Evolutionary conservation across 2,329 filamentous ascomycete species (phyloP).

Genomic region (Aspergillus ochraceoroseus): DNA sequence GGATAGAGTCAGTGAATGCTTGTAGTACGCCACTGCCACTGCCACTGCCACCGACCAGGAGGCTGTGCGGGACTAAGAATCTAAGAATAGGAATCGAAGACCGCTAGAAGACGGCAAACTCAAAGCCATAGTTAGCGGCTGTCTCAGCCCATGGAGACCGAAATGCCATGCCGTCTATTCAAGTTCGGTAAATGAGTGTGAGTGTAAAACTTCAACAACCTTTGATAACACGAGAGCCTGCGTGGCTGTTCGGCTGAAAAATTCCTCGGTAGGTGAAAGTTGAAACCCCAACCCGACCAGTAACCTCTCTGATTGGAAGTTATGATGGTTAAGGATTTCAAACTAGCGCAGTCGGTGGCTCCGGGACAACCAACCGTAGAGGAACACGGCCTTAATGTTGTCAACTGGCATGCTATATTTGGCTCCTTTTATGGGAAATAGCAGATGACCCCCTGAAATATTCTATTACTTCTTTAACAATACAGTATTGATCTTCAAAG

Average conservation of each 20-base stretch:
- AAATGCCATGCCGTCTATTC: too few species aligned
- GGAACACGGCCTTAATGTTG: conserved; percentile 22
- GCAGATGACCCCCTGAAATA: conserved; percentile 20
- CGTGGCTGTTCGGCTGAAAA: conserved; percentile 8
- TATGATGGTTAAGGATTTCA: conserved; percentile 15
- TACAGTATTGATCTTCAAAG: too few species aligned
- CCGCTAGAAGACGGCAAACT: conserved; percentile 9
- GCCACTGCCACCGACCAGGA: neutral
- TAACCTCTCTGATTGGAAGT: conserved; percentile 4
- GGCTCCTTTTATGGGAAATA: conserved; percentile 12
- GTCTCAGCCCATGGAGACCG: conserved; percentile 5
- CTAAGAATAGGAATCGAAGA: conserved; percentile 18
- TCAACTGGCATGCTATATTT: too few species aligned
- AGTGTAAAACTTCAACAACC: too few species aligned
- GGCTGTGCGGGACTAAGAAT: neutral
- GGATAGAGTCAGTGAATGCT: conserved; percentile 2
- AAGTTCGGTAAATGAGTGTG: too few species aligned
- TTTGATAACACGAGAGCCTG: too few species aligned
- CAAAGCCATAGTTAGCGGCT: neutral
- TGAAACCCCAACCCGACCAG: conserved; percentile 11
- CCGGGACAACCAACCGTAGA: conserved; percentile 17
- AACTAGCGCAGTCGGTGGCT: conserved; percentile 16
- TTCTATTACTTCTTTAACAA: conserved; percentile 7
- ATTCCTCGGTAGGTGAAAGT: too few species aligned
- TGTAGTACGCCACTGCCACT: conserved; percentile 6